Evolutionary conservation across 805 yeast species (phyloP).

Genomic region (Wickerhamomyces rabaulensis): DNA sequence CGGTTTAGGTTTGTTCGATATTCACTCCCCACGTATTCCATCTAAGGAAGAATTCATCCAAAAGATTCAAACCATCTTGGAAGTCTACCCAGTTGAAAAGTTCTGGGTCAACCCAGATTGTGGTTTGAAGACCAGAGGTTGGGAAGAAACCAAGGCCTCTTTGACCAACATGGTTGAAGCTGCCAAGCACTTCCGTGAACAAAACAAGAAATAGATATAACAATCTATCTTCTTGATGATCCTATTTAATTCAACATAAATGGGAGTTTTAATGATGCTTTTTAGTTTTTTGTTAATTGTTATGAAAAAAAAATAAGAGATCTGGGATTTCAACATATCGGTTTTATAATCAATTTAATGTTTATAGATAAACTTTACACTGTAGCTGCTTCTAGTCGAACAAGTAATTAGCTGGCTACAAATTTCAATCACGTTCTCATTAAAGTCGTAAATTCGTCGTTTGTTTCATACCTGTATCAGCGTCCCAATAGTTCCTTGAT

Average conservation of each 20-base stretch:
- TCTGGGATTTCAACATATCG: conserved; percentile 3
- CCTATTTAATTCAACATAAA: conserved; percentile 1
- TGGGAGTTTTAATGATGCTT: background rate
- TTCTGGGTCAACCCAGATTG: conserved; percentile 99
- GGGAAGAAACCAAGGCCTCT: conserved; percentile 95
- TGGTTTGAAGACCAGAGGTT: conserved; percentile 99
- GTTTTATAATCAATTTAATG: background rate
- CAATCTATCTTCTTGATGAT: background rate
- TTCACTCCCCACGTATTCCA: conserved; percentile 99
- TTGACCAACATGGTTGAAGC: conserved; percentile 99
- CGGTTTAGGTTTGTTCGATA: conserved; percentile 98
- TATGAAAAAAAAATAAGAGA: background rate
- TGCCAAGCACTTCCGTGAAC: conserved; percentile 88
- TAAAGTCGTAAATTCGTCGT: background rate
- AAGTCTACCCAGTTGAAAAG: conserved; percentile 95
- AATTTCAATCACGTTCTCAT: background rate
- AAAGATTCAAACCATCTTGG: conserved; percentile 90
- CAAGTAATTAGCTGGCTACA: no score
- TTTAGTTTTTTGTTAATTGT: background rate
- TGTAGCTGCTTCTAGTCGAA: no score
- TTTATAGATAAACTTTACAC: background rate
- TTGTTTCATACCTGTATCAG: background rate
- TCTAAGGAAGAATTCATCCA: conserved; percentile 93
- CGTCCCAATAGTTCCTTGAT: conserved; percentile 15
- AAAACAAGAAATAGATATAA: conserved; percentile 15